These are phyloP conservation scores for Vitis rotundifolia DNA, from an alignment of 164 flowering plant species.

Conservation along the genomic window DNA sequence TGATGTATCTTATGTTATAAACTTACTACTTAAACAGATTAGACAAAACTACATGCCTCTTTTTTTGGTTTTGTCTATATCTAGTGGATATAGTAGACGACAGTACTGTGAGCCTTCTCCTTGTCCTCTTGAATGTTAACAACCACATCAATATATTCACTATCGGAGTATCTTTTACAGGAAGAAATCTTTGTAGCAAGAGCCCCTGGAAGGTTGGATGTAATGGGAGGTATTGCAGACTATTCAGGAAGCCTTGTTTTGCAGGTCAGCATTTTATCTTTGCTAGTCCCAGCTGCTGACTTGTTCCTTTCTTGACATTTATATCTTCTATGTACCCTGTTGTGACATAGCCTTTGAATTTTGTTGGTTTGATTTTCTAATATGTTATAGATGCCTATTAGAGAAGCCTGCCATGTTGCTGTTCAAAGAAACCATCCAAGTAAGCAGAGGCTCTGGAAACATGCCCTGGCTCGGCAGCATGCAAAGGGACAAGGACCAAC, in stretches of 20 bases:
- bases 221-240: slow-evolving; percentile 99
- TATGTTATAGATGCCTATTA: slow-evolving; percentile 78
- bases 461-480: slow-evolving; percentile 81
- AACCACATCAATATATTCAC: not conserved
- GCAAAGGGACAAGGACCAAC: slow-evolving; percentile 56
- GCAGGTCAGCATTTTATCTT: slow-evolving; percentile 56
- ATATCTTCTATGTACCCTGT: not conserved
- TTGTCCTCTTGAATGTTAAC: not conserved
- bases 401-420: slow-evolving; percentile 99
- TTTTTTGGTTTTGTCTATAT: no score
- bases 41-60: no score
- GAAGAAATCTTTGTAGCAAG: slow-evolving; percentile 88
- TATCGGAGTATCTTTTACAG: slow-evolving; percentile 29
- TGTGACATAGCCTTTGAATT: not conserved
- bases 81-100: no score
- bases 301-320: not conserved
- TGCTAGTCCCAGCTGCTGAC: not conserved
- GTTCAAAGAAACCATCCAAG: slow-evolving; percentile 80
- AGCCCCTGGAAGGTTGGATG: slow-evolving; percentile 99
- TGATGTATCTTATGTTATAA: no score
- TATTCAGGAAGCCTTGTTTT: slow-evolving; percentile 97
- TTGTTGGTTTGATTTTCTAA: not conserved
- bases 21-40: no score
- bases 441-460: slow-evolving; percentile 95
- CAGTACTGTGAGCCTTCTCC: not conserved